A percentile compares a stretch with the other conserved stretches of the same genome.
These are phyloP conservation scores for Endocarpon pusillum DNA, from an alignment of 495 filamentous ascomycete genomes.

Conservation along the genomic window DNA sequence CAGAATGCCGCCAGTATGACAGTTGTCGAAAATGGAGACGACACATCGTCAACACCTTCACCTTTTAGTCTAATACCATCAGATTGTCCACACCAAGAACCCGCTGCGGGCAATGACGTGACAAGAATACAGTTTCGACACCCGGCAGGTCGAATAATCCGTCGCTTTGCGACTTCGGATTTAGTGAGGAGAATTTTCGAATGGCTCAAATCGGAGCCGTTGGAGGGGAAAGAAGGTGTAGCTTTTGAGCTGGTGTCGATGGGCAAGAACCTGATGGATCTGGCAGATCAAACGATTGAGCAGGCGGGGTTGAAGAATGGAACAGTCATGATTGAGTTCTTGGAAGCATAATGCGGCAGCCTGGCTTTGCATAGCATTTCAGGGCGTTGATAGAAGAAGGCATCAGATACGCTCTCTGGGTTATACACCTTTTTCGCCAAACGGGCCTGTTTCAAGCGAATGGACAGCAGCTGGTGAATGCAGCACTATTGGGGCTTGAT, in stretches of 20 bases:
- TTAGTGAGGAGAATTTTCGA: slow-evolving; percentile 74
- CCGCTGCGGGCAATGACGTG: slow-evolving; percentile 43
- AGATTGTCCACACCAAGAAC: slow-evolving; percentile 55
- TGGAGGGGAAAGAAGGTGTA: slow-evolving; percentile 57
- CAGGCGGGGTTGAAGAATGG: slow-evolving; percentile 79
- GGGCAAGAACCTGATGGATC: slow-evolving; percentile 65
- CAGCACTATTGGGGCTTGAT: too few species aligned
- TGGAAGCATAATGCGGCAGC: slow-evolving; percentile 36
- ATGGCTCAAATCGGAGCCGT: slow-evolving; percentile 71
- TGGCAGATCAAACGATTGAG: slow-evolving; percentile 51
- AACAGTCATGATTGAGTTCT: slow-evolving; percentile 82
- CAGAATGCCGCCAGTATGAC: slow-evolving; percentile 22
- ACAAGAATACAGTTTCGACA: slow-evolving; percentile 87
- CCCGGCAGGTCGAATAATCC: slow-evolving; percentile 62
- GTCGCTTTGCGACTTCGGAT: slow-evolving; percentile 67
- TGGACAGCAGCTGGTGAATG: too few species aligned
- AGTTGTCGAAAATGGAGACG: slow-evolving; percentile 8
- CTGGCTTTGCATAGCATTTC: slow-evolving; percentile 4
- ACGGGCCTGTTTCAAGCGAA: too few species aligned
- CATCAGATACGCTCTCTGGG: too few species aligned
- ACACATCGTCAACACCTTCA: slow-evolving; percentile 13
- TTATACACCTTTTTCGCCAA: too few species aligned
- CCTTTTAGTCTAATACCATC: slow-evolving; percentile 51
- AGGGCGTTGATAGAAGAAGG: too few species aligned
- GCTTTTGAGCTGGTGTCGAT: slow-evolving; percentile 73